Base-by-base conservation (phyloP, 2,329 filamentous ascomycete species). In the Epichloe elymi region DNA sequence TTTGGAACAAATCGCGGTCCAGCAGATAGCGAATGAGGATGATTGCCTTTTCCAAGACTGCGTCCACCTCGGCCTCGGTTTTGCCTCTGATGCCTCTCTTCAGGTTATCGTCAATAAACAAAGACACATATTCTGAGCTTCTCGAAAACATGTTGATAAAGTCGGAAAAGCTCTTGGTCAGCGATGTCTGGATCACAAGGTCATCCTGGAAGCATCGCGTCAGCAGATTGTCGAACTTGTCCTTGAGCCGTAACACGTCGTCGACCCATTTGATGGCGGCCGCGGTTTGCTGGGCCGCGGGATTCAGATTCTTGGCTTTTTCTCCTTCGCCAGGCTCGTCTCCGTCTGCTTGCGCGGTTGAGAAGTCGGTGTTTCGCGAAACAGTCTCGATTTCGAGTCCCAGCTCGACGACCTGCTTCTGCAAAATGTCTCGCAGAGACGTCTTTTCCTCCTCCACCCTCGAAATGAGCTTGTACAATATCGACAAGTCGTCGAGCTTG, bases 81-180 rank as follows among this genome's bases (percentile, higher is more conserved):
- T 94, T 95, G 55, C 89, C 89, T 63, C 89, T 90, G 65, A 95
- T 86, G 4, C 90, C 90, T 59, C 91, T 86, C 70, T 95, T 95
- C 61, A 98, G 79, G 61, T 90, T 95, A 60, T 97, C 91, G 60
- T 98, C 93, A 53, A 98, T 95, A 68, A 95, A 98, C 0, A 98
- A 76, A 0, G 93, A 98, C 5, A 97, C 85, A 63, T 88, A 95
- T 63, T 98, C 93, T 1, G 91, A 88, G 59, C 86, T 85, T 55
- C 90, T 82, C 14, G 73, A 67, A 62, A 95, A 96, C n/a, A 82
- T 70, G 64, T 96, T 97, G 74, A 98, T 95, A 60, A 97, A 95
- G 15, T 94, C 85, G 1, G 86, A 78, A 60, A 96, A 95, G 62
- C 89, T 95, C 61, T 84, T 84, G 2, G 88, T 90, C 26, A 97